Percentiles rank a stretch among this genome's conserved stretches.
These are phyloP conservation scores for Stylosanthes scabra DNA, from an alignment of 331 rosid species.

Conservation along the genomic window DNA sequence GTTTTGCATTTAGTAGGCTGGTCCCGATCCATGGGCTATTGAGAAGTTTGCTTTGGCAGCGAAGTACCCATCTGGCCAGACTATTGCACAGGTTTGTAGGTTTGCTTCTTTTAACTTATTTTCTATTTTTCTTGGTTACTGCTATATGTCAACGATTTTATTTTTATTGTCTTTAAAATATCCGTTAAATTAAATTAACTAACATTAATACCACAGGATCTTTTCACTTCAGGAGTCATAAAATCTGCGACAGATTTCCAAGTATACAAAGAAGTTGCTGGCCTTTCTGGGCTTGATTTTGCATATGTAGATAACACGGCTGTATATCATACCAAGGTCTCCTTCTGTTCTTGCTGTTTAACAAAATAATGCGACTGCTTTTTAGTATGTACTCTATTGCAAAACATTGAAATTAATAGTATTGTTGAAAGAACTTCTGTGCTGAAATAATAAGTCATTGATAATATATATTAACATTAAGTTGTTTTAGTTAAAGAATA, in stretches of 20 bases:
- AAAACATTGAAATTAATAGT: conserved; percentile 20
- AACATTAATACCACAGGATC: conserved; percentile 64
- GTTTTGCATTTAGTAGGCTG: conserved; percentile 70
- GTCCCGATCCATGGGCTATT: conserved; percentile 94
- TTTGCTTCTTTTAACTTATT: conserved; percentile 21
- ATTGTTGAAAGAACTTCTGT: neutral
- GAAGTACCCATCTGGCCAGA: conserved; percentile 88
- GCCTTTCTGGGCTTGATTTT: conserved; percentile 95
- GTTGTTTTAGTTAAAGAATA: conserved; percentile 8
- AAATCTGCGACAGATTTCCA: conserved; percentile 96
- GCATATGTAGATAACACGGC: conserved; percentile 81
- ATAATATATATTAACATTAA: neutral
- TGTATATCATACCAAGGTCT: conserved; percentile 96
- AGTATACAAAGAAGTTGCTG: conserved; percentile 86
- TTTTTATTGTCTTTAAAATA: conserved; percentile 22
- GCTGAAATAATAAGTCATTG: neutral
- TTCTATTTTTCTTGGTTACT: neutral
- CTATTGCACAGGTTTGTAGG: conserved; percentile 69
- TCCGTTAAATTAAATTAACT: conserved; percentile 33
- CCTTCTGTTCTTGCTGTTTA: conserved; percentile 40
- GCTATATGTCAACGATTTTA: conserved; percentile 14
- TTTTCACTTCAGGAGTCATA: conserved; percentile 88
- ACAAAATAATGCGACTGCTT: conserved; percentile 26
- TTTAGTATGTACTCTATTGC: conserved; percentile 28
- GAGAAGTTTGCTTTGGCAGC: conserved; percentile 84